Evolutionary conservation across 306 rosid genomes (phyloP), one percentile per base, ranked within the genome.

Genomic region (Herpetospermum pedunculosum): DNA sequence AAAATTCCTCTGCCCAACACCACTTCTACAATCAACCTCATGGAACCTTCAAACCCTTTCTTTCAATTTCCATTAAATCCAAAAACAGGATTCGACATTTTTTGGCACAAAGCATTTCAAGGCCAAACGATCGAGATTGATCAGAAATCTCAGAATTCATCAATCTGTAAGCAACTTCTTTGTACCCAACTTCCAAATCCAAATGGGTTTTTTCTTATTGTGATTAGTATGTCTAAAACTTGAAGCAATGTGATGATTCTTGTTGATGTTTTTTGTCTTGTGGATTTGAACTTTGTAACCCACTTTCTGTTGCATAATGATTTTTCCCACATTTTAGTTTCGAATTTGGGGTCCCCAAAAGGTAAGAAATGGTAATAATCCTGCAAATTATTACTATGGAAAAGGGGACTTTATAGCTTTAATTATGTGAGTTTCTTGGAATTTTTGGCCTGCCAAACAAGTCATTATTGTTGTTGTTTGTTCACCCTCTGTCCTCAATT

Each of bases 381-480:
- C 54, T 43, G 37, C 23, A 68, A 68, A 70, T 19, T 15, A 14
- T 8, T 70, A 26, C 74, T 0, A 16, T 2, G 25, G 25, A 70
- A 44, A 70, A 46, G 15, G 41, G 18, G 2, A 48, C 26, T 70
- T 70, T 46, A 13, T 46, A 25, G 58, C 55, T 44, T 70, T n/a
- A n/a, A n/a, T n/a, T 46, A 28, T 70, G 74, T 46, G 74, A 26
- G 26, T 23, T 68, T 68, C 23, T 68, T 43, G 54, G 38, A 43
- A 25, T 30, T 72, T 49, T 49, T 50, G 48, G 60, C 63, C 63
- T 72, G 48, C 76, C 34, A 50, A 43, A 72, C 63, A 50, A 71
- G 46, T 49, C 55, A 71, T 48, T 71, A 48, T 70, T 44, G 57
- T 68, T 15, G 28, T 68, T 43, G 38, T 43, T 68, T 44, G 29